phyloP scores from a whole-genome alignment of 805 yeast genomes.

The Kluyveromyces aestuarii region DNA sequence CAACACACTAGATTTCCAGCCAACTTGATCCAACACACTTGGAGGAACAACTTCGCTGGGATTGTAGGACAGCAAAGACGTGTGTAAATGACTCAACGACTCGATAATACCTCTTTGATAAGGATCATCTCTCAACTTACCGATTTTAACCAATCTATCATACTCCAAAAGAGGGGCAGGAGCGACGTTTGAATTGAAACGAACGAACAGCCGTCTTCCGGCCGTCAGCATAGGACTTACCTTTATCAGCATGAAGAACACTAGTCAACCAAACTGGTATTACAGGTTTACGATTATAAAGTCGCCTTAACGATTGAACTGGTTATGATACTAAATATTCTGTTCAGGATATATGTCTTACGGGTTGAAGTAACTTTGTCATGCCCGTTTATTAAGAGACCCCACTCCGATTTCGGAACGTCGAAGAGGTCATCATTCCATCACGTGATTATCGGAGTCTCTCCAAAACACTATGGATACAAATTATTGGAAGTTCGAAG shows the following conservation, averaged over 20 bases:
- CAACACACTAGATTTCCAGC: slow-evolving; percentile 38
- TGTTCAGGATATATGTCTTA: no score
- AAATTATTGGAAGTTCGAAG: not conserved
- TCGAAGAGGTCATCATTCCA: not conserved
- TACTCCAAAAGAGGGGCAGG: slow-evolving; percentile 44
- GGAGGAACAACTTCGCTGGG: slow-evolving; percentile 59
- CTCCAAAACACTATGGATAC: not conserved
- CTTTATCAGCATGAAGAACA: not conserved
- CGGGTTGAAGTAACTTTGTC: no score
- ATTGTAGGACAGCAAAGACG: slow-evolving; percentile 40
- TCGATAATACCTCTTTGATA: slow-evolving; percentile 70
- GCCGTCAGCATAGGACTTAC: not conserved
- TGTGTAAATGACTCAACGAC: slow-evolving; percentile 51
- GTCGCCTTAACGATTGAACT: no score
- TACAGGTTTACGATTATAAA: no score
- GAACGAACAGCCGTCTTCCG: not conserved
- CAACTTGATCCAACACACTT: slow-evolving; percentile 31
- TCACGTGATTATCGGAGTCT: not conserved
- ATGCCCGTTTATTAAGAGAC: no score
- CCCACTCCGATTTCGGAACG: not conserved
- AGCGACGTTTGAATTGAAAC: slow-evolving; percentile 5
- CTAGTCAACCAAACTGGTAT: not conserved
- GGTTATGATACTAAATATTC: no score
- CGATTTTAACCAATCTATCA: slow-evolving; percentile 38
- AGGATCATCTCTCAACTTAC: slow-evolving; percentile 58